phyloP scores from a whole-genome alignment of 1,139 yeast species.

The Blastobotrys ciferrii region DNA sequence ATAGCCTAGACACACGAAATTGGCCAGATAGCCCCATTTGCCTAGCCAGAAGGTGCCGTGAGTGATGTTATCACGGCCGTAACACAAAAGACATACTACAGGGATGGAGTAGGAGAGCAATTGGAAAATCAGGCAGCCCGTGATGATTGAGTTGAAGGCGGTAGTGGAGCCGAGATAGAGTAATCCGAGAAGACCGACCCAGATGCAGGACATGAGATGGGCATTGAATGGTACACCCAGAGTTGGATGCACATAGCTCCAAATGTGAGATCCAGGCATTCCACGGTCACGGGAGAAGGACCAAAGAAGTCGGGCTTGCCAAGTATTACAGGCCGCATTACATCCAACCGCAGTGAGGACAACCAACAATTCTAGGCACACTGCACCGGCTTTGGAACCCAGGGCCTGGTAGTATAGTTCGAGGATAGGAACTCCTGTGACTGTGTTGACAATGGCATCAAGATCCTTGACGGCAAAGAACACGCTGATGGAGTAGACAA shows the following conservation, averaged over 20 bases:
- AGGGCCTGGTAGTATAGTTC: conserved; percentile 59
- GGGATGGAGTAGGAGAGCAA: conserved; percentile 80
- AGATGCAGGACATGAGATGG: conserved; percentile 55
- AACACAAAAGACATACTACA: conserved; percentile 54
- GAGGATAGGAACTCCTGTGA: conserved; percentile 56
- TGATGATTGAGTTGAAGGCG: conserved; percentile 82
- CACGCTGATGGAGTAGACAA: conserved; percentile 53
- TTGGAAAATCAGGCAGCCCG: conserved; percentile 75
- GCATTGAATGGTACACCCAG: conserved; percentile 71
- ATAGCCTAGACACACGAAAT: conserved; percentile 56
- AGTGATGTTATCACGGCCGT: conserved; percentile 30
- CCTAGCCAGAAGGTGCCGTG: conserved; percentile 73
- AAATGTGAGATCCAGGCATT: conserved; percentile 54
- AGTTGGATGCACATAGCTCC: conserved; percentile 66
- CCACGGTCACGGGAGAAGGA: conserved; percentile 85
- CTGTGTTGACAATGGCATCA: conserved; percentile 43
- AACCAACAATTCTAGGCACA: conserved; percentile 57
- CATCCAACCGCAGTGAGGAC: conserved; percentile 57
- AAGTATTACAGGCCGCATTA: conserved; percentile 73
- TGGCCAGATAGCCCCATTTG: conserved; percentile 57
- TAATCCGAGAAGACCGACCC: conserved; percentile 51
- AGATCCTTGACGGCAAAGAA: conserved; percentile 56
- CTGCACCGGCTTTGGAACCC: conserved; percentile 52
- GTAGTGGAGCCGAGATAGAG: conserved; percentile 56
- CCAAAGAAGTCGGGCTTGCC: conserved; percentile 75